Conservation (phyloP, 768 basidiomycete genomes). For the Suillus alpinus region DNA sequence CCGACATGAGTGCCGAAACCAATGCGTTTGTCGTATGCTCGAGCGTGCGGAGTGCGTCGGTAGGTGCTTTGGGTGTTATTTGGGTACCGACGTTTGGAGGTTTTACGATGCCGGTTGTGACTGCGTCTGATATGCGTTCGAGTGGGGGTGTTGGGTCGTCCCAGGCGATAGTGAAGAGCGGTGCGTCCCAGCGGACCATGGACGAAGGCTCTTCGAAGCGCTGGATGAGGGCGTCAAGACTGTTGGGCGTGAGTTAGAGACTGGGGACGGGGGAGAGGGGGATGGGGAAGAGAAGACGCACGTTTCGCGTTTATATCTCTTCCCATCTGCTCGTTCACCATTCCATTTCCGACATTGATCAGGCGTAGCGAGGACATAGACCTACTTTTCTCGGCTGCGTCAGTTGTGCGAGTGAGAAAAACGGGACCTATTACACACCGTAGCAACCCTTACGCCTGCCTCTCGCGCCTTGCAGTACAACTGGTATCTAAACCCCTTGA, state of each 20-base stretch:
- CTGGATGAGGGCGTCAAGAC: conserved; percentile 61
- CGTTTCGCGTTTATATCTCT: conserved; percentile 70
- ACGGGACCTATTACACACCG: conserved; percentile 52
- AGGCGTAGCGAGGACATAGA: conserved; percentile 67
- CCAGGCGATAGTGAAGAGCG: conserved; percentile 83
- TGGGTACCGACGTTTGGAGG: conserved; percentile 85
- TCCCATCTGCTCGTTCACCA: conserved; percentile 40
- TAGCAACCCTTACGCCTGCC: conserved; percentile 78
- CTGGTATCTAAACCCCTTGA: conserved; percentile 98
- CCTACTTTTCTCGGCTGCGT: conserved; percentile 40
- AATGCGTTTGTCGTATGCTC: conserved; percentile 72
- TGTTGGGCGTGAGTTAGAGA: background rate
- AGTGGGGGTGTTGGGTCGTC: conserved; percentile 64
- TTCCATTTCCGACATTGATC: conserved; percentile 83
- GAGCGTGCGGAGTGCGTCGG: conserved; percentile 84
- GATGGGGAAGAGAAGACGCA: conserved; percentile 29
- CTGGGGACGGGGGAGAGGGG: background rate
- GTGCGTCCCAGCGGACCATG: conserved; percentile 99
- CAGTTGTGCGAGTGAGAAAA: conserved; percentile 6
- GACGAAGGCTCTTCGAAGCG: conserved; percentile 96
- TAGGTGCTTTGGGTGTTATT: conserved; percentile 75
- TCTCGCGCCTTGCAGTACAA: conserved; percentile 96
- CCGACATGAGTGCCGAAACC: conserved; percentile 68
- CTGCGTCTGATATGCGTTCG: conserved; percentile 74
- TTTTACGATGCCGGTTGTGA: conserved; percentile 78